Evolutionary conservation across 2,329 filamentous ascomycete genomes (phyloP).

Genomic region (Colletotrichum lentis): DNA sequence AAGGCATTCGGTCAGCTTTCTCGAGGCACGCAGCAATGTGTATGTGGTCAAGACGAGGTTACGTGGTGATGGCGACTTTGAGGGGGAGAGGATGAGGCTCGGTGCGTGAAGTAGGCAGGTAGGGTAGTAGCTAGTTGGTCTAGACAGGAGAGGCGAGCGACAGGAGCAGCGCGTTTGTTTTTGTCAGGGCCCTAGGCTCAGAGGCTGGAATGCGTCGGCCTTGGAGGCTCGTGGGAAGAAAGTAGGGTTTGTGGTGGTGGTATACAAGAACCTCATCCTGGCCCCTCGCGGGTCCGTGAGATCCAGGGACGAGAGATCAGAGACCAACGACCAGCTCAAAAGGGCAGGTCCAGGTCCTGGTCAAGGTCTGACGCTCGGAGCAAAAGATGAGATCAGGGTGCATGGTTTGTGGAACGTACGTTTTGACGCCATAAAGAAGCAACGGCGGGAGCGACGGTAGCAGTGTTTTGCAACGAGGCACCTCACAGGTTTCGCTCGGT

Average conservation of each 20-base stretch:
- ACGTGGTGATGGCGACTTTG: neutral
- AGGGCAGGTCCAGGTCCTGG: neutral
- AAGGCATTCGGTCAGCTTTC: slow-evolving; percentile 34
- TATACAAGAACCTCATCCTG: slow-evolving; percentile 9
- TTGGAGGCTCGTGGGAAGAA: slow-evolving; percentile 10
- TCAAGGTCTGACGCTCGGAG: slow-evolving; percentile 15
- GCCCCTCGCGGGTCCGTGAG: slow-evolving; percentile 32
- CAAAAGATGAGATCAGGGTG: slow-evolving; percentile 21
- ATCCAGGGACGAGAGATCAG: slow-evolving; percentile 5
- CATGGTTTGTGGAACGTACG: slow-evolving; percentile 34
- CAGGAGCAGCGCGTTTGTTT: slow-evolving; percentile 36
- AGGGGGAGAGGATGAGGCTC: slow-evolving; percentile 13
- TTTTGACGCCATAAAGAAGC: slow-evolving; percentile 40
- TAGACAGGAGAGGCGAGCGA: neutral
- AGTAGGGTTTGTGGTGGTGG: neutral
- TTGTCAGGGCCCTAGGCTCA: slow-evolving; percentile 22
- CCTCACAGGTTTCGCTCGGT: slow-evolving; percentile 9
- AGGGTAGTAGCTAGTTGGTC: neutral
- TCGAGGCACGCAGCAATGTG: slow-evolving; percentile 2
- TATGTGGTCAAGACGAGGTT: neutral
- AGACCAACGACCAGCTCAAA: neutral
- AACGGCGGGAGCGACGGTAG: slow-evolving; percentile 9
- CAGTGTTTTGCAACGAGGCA: slow-evolving; percentile 21
- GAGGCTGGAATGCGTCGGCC: slow-evolving; percentile 10
- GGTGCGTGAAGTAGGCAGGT: slow-evolving; percentile 15